These are phyloP conservation scores for Taphrina pruni DNA, from an alignment of 1,139 yeast genomes.

Conservation along the genomic window DNA sequence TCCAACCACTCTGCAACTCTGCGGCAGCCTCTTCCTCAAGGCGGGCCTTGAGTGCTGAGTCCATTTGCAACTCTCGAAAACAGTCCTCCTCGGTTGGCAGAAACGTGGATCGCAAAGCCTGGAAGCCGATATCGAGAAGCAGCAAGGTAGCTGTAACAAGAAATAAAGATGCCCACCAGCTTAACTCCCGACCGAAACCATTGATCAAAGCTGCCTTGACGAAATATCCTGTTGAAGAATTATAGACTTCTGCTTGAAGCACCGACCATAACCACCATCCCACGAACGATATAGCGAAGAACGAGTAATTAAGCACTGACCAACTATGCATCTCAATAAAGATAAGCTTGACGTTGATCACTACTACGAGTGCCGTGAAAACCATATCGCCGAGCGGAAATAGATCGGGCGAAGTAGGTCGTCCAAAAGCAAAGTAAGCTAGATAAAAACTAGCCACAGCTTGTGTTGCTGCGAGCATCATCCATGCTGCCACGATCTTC, in stretches of 20 bases:
- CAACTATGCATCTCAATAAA: constrained; percentile 83
- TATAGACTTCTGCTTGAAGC: constrained; percentile 71
- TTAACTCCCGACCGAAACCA: constrained; percentile 75
- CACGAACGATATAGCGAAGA: constrained; percentile 73
- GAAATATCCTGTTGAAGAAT: constrained; percentile 67
- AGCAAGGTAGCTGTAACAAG: constrained; percentile 60
- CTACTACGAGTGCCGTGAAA: constrained; percentile 71
- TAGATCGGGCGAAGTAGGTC: constrained; percentile 53
- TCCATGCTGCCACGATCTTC: constrained; percentile 74
- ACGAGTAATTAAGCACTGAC: constrained; percentile 72
- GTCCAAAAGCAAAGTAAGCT: constrained; percentile 65
- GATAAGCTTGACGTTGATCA: constrained; percentile 79
- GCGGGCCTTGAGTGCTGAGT: constrained; percentile 66
- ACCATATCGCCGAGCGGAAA: constrained; percentile 81
- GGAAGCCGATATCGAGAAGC: constrained; percentile 67
- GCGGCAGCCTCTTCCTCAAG: constrained; percentile 75
- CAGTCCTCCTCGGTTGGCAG: constrained; percentile 77
- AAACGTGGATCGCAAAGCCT: constrained; percentile 63
- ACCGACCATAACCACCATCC: constrained; percentile 92
- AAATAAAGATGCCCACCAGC: constrained; percentile 84
- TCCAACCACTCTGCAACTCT: constrained; percentile 83
- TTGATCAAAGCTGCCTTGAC: constrained; percentile 71
- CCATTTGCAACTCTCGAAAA: constrained; percentile 78
- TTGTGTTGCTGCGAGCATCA: constrained; percentile 74
- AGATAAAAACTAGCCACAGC: constrained; percentile 70